Base-by-base conservation (phyloP, 768 basidiomycete species). In the Megacollybia marginata region DNA sequence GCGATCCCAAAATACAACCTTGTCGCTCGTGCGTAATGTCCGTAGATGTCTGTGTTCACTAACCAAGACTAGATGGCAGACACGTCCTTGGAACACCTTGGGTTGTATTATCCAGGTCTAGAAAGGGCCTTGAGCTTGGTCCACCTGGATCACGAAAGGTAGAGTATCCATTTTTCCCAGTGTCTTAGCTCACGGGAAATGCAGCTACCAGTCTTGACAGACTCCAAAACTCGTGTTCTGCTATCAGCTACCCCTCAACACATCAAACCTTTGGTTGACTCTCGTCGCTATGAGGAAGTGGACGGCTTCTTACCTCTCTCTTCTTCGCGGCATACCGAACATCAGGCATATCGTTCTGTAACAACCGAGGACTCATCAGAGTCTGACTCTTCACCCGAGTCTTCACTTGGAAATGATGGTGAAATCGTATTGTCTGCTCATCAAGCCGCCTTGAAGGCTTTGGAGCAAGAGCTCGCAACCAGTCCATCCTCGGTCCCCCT, bases 1-100 rank as follows among this genome's bases (percentile, higher is more conserved):
- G 78, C 84, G 55, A 64, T 88, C 20, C 85, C 88, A 13, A 86
- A 76, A 61, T 85, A 88, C 59, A 71, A 69, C 52, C 58, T 78
- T 43, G 70, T 81, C 46, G 70, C 67, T 61, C 71, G 85, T 88
- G 71, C 65, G 82, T 61, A 51, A 28, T 42, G 11, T 32, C 42
- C 1, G 23, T 6, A 28, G 6, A 15, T 6, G 19, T 16, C n/a
- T 45, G 11, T 19, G 10, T 34, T 20, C 28, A 15, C 18, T n/a
- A 33, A 32, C 16, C 16, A 65, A 61, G 63, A 48, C 55, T 64
- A 83, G 78, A 70, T 34, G 82, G 85, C 31, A 82, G 76, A 65
- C 68, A 70, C 56, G 70, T 89, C 20, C 69, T 89, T 16, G 88
- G 88, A 9, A 70, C 88, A 18, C 66, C 73, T n/a, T 78, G 78